Evolutionary conservation across 2,329 filamentous ascomycete species (phyloP), one percentile per base, ranked within the genome.

Genomic region (Apiospora kogelbergensis): DNA sequence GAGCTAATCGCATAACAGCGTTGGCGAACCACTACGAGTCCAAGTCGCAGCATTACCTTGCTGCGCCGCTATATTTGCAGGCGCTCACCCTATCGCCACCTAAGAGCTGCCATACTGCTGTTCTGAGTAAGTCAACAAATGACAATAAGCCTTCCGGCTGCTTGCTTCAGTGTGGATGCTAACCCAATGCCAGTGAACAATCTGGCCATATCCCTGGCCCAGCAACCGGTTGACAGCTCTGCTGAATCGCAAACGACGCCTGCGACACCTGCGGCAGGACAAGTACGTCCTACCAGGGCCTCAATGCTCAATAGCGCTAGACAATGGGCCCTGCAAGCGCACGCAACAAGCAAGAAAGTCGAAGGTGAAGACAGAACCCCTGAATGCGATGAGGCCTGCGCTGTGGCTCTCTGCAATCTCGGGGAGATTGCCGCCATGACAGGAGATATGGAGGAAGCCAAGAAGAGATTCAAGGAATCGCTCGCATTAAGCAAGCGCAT

Each of bases 351-450:
- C 1, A 84, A 84, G 9, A 86, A 88, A 37, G 90, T 97, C 53
- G 81, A 85, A 68, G 88, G 90, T 4, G 88, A 92, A 0, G 83
- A 89, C 3, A 85, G 93, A 48, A 93, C 89, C 2, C 85, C 90
- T 65, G 93, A 97, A 76, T 98, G 95, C 76, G 94, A 97, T 78
- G 80, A 91, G 68, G 93, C 91, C 1, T 98, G 95, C 76, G 92
- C 91, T 2, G 92, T 91, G 6, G 92, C 95, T 9, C 89, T 93
- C n/a, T 92, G 93, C 79, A 97, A 97, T 77, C 87, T 97, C 67
- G 95, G 90, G 30, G 93, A 97, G 74, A 91, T 98, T 73, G 91
- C 93, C 0, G 89, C 92, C 72, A 90, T 96, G 87, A 81, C 90
- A 70, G 91, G 91, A 1, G 86, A 92, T 74, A 75, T 84, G 1